A percentile compares a stretch with the other conserved stretches of the same genome.
Evolutionary conservation across 2,329 filamentous ascomycete species (phyloP).

Genomic region (Phoma sp.): DNA sequence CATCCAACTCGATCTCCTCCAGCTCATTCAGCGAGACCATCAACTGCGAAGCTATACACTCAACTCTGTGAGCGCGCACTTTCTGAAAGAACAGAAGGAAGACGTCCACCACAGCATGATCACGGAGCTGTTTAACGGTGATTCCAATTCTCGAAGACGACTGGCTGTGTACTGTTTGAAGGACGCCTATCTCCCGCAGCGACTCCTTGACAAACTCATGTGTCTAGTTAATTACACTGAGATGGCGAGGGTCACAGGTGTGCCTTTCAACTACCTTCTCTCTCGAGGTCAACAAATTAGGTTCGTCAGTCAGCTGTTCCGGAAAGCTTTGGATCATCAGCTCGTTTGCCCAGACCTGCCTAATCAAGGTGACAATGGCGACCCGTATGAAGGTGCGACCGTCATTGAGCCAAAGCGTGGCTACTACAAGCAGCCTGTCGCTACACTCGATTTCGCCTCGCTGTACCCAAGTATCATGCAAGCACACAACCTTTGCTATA

Average conservation of each 20-base stretch:
- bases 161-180: conserved; percentile 96
- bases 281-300: conserved; percentile 95
- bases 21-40: conserved; percentile 91
- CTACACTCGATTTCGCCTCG: conserved; percentile 97
- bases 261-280: conserved; percentile 94
- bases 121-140: conserved; percentile 96
- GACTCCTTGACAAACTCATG: conserved; percentile 96
- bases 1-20: conserved; percentile 90
- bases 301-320: conserved; percentile 95
- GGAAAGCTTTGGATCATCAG: conserved; percentile 91
- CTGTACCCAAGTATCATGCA: conserved; percentile 99
- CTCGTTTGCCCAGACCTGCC: conserved; percentile 90
- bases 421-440: conserved; percentile 94
- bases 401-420: conserved; percentile 94
- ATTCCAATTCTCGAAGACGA: conserved; percentile 86
- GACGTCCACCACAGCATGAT: conserved; percentile 99
- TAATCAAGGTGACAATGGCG: conserved; percentile 69
- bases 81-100: conserved; percentile 96
- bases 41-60: conserved; percentile 96
- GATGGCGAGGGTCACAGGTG: conserved; percentile 98
- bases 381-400: conserved; percentile 96
- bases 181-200: conserved; percentile 92
- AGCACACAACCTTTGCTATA: conserved; percentile 98
- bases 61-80: conserved; percentile 94
- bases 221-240: conserved; percentile 99